Evolutionary conservation across 208 protist genomes (phyloP).

Genomic region (Acanthamoeba healyi): DNA sequence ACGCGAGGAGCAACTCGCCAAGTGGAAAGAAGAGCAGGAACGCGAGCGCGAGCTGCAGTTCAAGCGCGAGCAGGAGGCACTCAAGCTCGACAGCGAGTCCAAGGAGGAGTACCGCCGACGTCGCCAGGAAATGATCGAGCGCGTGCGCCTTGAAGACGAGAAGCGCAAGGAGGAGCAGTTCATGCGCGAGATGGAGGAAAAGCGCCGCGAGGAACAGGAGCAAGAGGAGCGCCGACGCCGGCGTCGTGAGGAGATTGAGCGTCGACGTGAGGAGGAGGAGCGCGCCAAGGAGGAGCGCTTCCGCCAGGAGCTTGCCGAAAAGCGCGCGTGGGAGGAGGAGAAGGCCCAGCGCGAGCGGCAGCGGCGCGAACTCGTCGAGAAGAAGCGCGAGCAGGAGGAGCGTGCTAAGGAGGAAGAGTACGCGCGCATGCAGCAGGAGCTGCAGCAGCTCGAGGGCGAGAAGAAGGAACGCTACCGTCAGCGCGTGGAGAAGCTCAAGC

Average conservation of each 20-base stretch:
- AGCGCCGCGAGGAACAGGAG: slow-evolving; percentile 3
- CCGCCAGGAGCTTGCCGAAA: slow-evolving; percentile 43
- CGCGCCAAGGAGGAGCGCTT: not conserved
- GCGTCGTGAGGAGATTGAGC: slow-evolving; percentile 2
- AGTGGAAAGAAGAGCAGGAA: slow-evolving; percentile 24
- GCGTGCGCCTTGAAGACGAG: not conserved
- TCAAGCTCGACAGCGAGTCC: slow-evolving; percentile 2
- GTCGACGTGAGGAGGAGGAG: slow-evolving; percentile 24
- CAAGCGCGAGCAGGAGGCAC: slow-evolving; percentile 6
- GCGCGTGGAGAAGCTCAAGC: slow-evolving; percentile 11
- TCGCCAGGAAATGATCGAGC: not conserved
- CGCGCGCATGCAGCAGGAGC: slow-evolving; percentile 45
- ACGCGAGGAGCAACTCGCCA: not conserved
- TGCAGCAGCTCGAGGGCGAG: slow-evolving; percentile 38
- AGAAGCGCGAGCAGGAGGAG: not conserved
- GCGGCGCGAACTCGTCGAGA: not conserved
- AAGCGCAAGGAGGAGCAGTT: slow-evolving; percentile 42
- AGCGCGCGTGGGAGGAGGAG: not conserved
- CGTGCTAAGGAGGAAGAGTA: not conserved
- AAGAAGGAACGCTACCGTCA: slow-evolving; percentile 10
- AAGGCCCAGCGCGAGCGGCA: not conserved
- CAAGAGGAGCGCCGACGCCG: not conserved
- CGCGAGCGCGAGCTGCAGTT: not conserved
- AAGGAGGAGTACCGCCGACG: not conserved
- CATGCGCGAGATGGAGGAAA: slow-evolving; percentile 53